A percentile compares a stretch with the other conserved stretches of the same genome.
These are phyloP conservation scores for Candida tibetensis DNA, from an alignment of 805 yeast species.

Conservation along the genomic window DNA sequence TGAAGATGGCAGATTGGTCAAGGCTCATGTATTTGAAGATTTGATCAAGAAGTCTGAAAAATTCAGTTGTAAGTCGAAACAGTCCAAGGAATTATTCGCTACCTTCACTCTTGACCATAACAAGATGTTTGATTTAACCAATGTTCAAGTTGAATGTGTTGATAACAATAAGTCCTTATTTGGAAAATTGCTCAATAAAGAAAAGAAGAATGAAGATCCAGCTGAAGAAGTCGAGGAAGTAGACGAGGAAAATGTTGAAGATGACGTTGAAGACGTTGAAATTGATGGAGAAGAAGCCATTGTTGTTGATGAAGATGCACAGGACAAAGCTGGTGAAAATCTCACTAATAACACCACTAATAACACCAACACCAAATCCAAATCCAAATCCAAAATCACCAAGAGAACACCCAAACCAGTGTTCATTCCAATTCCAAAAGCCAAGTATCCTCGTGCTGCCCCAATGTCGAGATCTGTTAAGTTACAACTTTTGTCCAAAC, in stretches of 20 bases:
- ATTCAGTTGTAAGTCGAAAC: constrained; percentile 39
- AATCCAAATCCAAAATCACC: constrained; percentile 17
- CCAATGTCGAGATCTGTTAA: constrained; percentile 41
- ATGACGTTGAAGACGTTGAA: constrained; percentile 7
- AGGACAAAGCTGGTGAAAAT: constrained; percentile 6
- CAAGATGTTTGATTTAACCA: constrained; percentile 47
- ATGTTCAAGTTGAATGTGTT: constrained; percentile 46
- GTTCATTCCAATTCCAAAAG: constrained; percentile 40
- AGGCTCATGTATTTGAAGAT: constrained; percentile 24
- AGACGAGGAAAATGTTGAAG: constrained; percentile 12
- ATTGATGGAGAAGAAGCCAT: too few species aligned
- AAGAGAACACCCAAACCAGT: constrained; percentile 22
- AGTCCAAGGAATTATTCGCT: constrained; percentile 31
- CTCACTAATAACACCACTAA: constrained; percentile 14
- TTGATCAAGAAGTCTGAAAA: constrained; percentile 26
- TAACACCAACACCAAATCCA: constrained; percentile 15
- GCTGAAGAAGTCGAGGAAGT: constrained; percentile 19
- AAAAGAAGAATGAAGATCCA: constrained; percentile 15
- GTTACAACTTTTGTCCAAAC: constrained; percentile 42
- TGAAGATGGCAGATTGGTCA: constrained; percentile 38
- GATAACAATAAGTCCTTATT: constrained; percentile 20
- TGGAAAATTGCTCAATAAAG: constrained; percentile 23
- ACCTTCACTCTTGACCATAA: constrained; percentile 46
- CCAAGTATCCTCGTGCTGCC: constrained; percentile 41
- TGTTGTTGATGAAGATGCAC: constrained; percentile 10